Conservation (phyloP, 176 grass and related monocot species). For the Phoenix dactylifera region DNA sequence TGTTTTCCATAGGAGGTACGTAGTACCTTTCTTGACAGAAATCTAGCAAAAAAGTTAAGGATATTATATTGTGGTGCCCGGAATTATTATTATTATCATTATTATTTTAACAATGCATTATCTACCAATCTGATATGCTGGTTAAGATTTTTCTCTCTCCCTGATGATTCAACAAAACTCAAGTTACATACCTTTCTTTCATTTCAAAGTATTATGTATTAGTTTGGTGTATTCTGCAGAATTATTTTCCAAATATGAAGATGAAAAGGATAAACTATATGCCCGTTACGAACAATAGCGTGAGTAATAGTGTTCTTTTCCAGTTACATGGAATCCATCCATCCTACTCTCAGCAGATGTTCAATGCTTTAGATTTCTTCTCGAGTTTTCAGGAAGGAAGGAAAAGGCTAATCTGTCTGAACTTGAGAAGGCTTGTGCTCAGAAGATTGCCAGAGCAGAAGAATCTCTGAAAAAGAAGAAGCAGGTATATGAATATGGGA, state of each 20-base stretch:
- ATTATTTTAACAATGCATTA: too few species aligned
- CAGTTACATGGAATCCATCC: too few species aligned
- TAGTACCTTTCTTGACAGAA: too few species aligned
- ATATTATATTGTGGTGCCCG: too few species aligned
- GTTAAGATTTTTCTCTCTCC: too few species aligned
- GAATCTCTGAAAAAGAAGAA: conserved; percentile 80
- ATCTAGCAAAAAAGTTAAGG: too few species aligned
- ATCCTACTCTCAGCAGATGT: neutral
- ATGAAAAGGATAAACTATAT: conserved; percentile 78
- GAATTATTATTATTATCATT: too few species aligned
- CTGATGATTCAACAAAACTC: too few species aligned
- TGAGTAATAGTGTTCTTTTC: conserved; percentile 24
- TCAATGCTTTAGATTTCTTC: conserved; percentile 4
- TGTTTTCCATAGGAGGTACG: too few species aligned
- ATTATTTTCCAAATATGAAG: conserved; percentile 81
- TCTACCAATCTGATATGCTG: too few species aligned
- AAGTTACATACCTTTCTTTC: neutral
- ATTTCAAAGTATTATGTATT: neutral
- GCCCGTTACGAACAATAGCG: conserved; percentile 69
- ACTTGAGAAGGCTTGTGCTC: conserved; percentile 55
- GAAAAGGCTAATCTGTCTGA: conserved; percentile 70
- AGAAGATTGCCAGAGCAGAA: conserved; percentile 72
- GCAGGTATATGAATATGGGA: conserved; percentile 32
- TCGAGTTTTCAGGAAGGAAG: conserved; percentile 56
- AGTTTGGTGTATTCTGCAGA: conserved; percentile 37